Evolutionary conservation across 2,329 filamentous ascomycete genomes (phyloP), one percentile per base, ranked within the genome.

Genomic region (Ascochyta lentis): DNA sequence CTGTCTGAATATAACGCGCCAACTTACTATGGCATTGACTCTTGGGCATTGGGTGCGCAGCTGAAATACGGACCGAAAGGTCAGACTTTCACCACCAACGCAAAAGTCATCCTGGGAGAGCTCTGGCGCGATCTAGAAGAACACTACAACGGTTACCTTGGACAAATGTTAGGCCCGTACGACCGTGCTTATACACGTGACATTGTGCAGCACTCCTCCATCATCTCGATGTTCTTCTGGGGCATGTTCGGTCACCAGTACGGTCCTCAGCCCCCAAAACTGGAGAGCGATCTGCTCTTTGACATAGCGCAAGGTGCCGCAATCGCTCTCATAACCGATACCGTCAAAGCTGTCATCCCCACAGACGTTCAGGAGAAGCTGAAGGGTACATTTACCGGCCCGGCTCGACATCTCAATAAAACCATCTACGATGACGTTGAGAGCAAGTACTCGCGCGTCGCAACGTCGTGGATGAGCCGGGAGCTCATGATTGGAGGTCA

Each of bases 381-480:
- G 6, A 51, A 51, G 19, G 42, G 42, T n/a, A 47, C 53, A 13
- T 47, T 50, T 15, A 38, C 37, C 24, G 51, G 51, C 6, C 33
- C 51, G n/a, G 16, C 37, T 3, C 47, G 47, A 3, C 26, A 47
- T n/a, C 37, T 56, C 4, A 51, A 50, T 37, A 56, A 56, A 24
- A 56, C 37, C 7, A 43, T 56, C 24, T 12, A 59, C 66, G 10
- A 67, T 65, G 2, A 66, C 72, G 48, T 66, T 49, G 1, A 44
- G 55, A n/a, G 71, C 77, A 27, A 61, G 66, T 4, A 50, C 37
- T 26, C 48, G 9, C 53, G 53, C 38, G 48, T 50, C n/a, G 71
- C 73, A 3, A 78, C 77, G 0, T 77, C 78, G 0, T 81, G 78
- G 78, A 49, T 81, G 26, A 77, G 75, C 35, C 70, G 76, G 6